Conservation (phyloP, 129 eudicot species). For the Kitagawia praeruptora region DNA sequence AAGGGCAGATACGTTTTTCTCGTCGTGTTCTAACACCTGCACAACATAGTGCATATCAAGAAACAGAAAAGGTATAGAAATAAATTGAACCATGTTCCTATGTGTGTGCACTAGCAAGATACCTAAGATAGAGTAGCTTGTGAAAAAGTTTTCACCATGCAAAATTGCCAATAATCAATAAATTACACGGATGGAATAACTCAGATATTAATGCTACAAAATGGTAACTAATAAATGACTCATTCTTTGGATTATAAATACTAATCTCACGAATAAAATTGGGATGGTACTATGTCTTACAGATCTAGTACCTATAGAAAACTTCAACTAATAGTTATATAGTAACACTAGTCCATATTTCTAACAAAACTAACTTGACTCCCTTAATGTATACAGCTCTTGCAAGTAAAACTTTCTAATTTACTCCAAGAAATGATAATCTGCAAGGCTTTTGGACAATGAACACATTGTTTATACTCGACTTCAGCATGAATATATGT, state of each 20-base stretch:
- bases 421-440: neutral
- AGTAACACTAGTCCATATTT: neutral
- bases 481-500: neutral
- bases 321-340: neutral
- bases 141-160: neutral
- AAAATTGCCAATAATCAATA: neutral
- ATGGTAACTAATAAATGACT: no score
- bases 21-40: conserved; percentile 77
- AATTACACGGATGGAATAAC: neutral
- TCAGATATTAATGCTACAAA: neutral
- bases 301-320: neutral
- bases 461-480: neutral
- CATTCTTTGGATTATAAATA: neutral
- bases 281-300: neutral
- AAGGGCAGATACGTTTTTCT: conserved; percentile 55
- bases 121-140: neutral
- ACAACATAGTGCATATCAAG: conserved; percentile 7
- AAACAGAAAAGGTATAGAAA: neutral
- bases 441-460: neutral
- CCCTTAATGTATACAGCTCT: neutral
- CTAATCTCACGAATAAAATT: neutral
- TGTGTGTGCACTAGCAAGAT: neutral
- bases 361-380: neutral
- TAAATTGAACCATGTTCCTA: neutral
- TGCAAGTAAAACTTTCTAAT: neutral